Evolutionary conservation across 768 basidiomycete genomes (phyloP).

Genomic region (Stropharia rugosoannulata): DNA sequence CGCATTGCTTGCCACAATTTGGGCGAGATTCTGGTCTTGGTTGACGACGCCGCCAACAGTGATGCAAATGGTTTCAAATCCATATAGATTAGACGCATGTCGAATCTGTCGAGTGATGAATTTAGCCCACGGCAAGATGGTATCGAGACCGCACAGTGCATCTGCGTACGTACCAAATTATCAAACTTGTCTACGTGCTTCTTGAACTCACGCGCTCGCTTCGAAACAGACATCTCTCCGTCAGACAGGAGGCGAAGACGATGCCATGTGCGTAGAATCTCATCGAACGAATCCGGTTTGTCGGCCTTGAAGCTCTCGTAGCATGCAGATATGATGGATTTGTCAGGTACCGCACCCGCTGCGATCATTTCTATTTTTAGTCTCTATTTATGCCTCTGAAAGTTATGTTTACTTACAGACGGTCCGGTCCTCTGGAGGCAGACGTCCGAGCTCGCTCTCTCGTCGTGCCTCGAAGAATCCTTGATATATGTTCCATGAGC

Average conservation of each 20-base stretch:
- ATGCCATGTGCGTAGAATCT: not conserved
- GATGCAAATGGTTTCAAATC: not conserved
- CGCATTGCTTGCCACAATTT: not conserved
- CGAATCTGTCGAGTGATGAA: not conserved
- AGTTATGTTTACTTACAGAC: not conserved
- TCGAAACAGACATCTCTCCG: not conserved
- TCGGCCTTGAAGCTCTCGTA: not conserved
- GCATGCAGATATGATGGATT: not conserved
- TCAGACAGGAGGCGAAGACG: not conserved
- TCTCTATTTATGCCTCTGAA: not conserved
- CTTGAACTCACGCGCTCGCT: not conserved
- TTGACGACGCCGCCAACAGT: not conserved
- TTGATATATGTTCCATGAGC: slow-evolving; percentile 6
- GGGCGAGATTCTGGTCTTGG: slow-evolving; percentile 3
- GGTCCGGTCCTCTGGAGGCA: not conserved
- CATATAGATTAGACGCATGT: not conserved
- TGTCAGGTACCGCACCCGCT: not conserved
- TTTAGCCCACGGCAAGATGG: not conserved
- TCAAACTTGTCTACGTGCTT: not conserved
- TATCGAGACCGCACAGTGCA: not conserved
- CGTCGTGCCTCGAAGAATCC: not conserved
- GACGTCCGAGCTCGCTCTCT: not conserved
- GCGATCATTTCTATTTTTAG: not conserved
- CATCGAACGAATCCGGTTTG: not conserved
- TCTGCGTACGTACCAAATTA: not conserved